phyloP scores from a whole-genome alignment of 495 filamentous ascomycete genomes.

The Penicillium simplicissimum region DNA sequence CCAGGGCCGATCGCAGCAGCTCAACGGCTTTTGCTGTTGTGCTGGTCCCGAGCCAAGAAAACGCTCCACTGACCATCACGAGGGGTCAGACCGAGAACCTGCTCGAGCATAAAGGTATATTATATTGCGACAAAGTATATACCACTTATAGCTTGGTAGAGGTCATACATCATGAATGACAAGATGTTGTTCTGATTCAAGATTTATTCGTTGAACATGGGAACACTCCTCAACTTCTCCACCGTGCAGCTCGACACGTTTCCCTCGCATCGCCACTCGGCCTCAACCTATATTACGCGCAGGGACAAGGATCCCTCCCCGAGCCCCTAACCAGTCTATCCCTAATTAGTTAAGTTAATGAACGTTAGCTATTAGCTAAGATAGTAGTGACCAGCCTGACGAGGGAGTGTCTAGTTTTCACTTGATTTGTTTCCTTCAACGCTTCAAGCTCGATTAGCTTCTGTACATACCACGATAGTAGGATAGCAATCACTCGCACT shows the following conservation, averaged over 20 bases:
- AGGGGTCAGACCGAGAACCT: conserved; percentile 1
- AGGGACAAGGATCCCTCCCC: neutral
- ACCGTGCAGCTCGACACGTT: neutral
- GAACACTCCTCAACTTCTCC: neutral
- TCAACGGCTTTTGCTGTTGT: conserved; percentile 22
- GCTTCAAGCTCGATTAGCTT: no score
- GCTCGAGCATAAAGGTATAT: neutral
- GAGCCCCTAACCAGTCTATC: neutral
- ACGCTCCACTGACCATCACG: conserved; percentile 18
- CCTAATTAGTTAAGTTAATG: no score
- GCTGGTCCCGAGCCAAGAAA: neutral
- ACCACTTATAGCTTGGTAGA: no score
- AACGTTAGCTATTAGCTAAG: neutral
- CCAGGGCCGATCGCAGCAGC: conserved; percentile 7
- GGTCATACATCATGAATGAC: no score
- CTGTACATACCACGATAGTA: no score
- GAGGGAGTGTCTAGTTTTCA: neutral
- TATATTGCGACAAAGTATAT: neutral
- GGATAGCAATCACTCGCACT: no score
- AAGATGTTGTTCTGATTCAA: no score
- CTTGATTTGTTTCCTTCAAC: neutral
- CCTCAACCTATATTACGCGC: neutral
- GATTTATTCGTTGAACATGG: no score
- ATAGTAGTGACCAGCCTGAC: neutral
- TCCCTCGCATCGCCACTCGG: neutral